Base-by-base conservation (phyloP, 495 filamentous ascomycete species). In the Hamigera avellanea region DNA sequence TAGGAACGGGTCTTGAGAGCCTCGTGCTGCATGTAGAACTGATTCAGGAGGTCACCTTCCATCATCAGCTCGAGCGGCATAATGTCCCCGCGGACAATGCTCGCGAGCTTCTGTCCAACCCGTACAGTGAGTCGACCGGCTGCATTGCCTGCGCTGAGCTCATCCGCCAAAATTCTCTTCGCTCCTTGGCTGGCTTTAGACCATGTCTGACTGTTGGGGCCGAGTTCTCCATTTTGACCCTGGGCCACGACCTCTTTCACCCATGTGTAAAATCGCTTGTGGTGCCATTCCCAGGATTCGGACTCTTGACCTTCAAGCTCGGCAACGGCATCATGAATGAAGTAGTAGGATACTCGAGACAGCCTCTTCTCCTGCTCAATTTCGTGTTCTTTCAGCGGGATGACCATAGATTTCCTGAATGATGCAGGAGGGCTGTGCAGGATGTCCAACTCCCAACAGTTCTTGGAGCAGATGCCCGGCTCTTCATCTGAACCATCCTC, bases 31-130 rank as follows among this genome's bases (percentile, higher is more conserved):
- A 17, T 8, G 19, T 48, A 50, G 23, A 38, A 46, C 12, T 36
- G 15, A 16, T 39, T 16, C 2, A 57, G 44, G 10, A 56, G 19
- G 16, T 50, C 43, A 29, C 38, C 44, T 36, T 58, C 42, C 23
- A 56, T 33, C 45, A 62, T 43, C 1, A 66, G 32, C 6, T 52
- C 42, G 1, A 68, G 52, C 1, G 59, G 50, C 26, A 58, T 50
- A 1, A 56, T 23, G 15, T 57, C 48, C 1, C 17, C n/a, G 1
- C 42, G 32, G 2, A 44, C 14, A 7, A 44, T 44, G 14, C 25
- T 2, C 1, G 18, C 18, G 8, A 44, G 21, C 10, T 36, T 12
- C 4, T 30, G 31, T 4, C 42, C 42, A 10, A 42, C 4, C 0
- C 19, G 42, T 15, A 38, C 19, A 17, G 40, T 3, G 19, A 40